Base-by-base conservation (phyloP, 306 rosid genomes). In the Begonia fuchsioides region DNA sequence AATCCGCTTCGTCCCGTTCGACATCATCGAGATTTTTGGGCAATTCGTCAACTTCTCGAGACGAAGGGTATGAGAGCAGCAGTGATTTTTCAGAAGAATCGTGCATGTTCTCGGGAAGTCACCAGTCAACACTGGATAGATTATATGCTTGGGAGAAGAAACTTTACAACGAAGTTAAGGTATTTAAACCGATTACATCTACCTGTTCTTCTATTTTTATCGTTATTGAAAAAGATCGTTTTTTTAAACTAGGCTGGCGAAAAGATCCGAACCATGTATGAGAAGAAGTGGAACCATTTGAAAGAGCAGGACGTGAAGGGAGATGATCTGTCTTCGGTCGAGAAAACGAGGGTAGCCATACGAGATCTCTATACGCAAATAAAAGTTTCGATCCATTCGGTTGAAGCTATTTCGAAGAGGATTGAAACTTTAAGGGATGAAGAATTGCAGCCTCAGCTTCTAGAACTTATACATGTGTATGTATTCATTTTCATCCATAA, bases 81-180 rank as follows among this genome's bases (percentile, higher is more conserved):
- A 62, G 69, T 50, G 86, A 86, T 60, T 15, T 72, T 51, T 52
- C 76, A 7, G 87, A 73, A 19, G 95, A 81, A 38, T 26, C 71
- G 32, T 67, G 71, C 66, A 51, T 56, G 66, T 52, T 71, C 62
- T 69, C 85, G 46, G 75, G 68, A 40, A 62, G 92, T 71, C 98
- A 90, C 70, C 96, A 82, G 38, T 75, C 87, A 38, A 90, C 96
- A 16, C 52, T 90, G 70, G 87, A 90, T 61, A 75, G 79, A 60
- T 62, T 90, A 63, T 90, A 77, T 66, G 81, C 90, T 11, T 90
- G 96, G 96, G 98, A 82, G 68, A 90, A 85, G 81, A 90, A 90
- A 62, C 87, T 90, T 45, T 90, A 77, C 0, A 77, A 90, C 49
- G 94, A 90, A 73, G 98, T 90, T 44, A 77, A 49, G 94, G 96